These are phyloP conservation scores for Selaginella tamariscina DNA, from an alignment of 75 land plant genomes.

Conservation along the genomic window DNA sequence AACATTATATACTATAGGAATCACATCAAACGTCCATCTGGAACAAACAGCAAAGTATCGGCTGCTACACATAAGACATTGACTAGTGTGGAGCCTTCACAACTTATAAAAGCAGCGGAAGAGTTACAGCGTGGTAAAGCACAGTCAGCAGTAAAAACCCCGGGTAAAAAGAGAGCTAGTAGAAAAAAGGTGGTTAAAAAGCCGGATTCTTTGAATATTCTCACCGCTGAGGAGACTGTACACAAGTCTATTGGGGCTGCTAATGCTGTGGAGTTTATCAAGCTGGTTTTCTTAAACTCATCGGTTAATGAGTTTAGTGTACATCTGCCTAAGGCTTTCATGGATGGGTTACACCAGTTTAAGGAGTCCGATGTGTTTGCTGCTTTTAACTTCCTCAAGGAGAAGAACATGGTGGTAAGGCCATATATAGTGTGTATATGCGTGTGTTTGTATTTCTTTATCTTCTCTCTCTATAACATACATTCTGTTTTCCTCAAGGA, in stretches of 20 bases:
- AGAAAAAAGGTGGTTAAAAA: conserved; percentile 15
- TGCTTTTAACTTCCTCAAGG: conserved; percentile 71
- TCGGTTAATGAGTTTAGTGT: conserved; percentile 26
- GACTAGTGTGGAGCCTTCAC: background rate
- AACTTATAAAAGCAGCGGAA: background rate
- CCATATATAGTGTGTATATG: too few relatives aligned
- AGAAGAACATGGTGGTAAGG: conserved; percentile 68
- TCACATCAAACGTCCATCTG: too few relatives aligned
- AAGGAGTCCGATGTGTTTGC: conserved; percentile 68
- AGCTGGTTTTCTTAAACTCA: conserved; percentile 61
- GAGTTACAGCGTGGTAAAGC: too few relatives aligned
- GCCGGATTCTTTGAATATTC: conserved; percentile 20
- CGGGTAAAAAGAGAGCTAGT: background rate
- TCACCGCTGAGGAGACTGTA: conserved; percentile 25
- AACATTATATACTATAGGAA: too few relatives aligned
- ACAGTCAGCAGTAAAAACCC: background rate
- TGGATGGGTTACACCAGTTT: conserved; percentile 51
- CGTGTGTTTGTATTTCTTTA: background rate
- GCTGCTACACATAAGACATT: too few relatives aligned
- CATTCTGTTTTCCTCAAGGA: conserved; percentile 23
- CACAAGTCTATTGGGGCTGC: conserved; percentile 66
- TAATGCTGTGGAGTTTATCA: conserved; percentile 84
- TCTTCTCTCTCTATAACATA: background rate
- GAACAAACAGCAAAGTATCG: background rate
- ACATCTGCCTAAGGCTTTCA: conserved; percentile 45